phyloP scores from a whole-genome alignment of 805 yeast species.

The Saturnispora kantuleensis region DNA sequence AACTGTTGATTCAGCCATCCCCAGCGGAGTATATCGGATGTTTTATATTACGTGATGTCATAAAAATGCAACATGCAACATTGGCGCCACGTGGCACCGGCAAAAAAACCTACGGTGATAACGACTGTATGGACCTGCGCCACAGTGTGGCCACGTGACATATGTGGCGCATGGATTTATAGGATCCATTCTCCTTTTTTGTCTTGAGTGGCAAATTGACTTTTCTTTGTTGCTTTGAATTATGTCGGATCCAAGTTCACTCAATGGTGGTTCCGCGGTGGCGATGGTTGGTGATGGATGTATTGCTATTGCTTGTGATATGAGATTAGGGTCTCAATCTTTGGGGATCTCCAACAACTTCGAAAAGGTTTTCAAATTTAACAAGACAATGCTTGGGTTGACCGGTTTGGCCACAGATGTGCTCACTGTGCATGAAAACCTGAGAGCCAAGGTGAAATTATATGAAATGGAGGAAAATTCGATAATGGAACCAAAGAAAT shows the following conservation, averaged over 20 bases:
- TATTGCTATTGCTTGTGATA: constrained; percentile 93
- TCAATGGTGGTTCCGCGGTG: constrained; percentile 91
- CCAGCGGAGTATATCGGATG: too few species aligned
- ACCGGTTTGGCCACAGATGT: constrained; percentile 97
- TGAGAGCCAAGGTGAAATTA: constrained; percentile 76
- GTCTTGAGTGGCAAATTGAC: neutral
- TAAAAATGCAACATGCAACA: too few species aligned
- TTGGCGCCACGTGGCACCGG: too few species aligned
- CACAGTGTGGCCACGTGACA: neutral
- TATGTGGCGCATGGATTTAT: too few species aligned
- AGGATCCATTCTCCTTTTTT: too few species aligned
- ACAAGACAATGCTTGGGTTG: constrained; percentile 79
- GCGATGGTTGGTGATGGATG: constrained; percentile 99
- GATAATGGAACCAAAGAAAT: constrained; percentile 82
- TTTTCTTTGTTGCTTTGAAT: neutral
- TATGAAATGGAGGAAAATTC: constrained; percentile 90
- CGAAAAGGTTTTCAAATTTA: constrained; percentile 83
- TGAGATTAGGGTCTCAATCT: constrained; percentile 89
- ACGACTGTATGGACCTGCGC: neutral
- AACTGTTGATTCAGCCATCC: too few species aligned
- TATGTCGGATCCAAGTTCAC: constrained; percentile 73
- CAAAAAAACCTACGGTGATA: too few species aligned
- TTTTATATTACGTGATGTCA: too few species aligned
- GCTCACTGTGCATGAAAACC: constrained; percentile 68
- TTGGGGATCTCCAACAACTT: constrained; percentile 87